phyloP scores from a whole-genome alignment of 208 protist species.

The Trypanosoma congolense region DNA sequence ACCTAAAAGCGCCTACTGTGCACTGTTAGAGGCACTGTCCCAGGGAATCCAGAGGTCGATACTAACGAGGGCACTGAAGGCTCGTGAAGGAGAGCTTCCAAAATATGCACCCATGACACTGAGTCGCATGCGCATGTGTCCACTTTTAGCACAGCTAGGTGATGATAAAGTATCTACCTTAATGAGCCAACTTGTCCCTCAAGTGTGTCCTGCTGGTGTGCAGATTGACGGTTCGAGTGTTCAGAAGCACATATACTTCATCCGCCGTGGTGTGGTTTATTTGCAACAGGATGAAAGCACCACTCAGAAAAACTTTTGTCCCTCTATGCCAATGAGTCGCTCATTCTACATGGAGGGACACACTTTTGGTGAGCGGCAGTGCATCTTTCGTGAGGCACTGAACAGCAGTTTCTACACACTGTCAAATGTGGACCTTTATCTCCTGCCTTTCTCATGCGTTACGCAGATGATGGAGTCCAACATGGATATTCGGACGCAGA shows the following conservation, averaged over 20 bases:
- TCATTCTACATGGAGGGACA: constrained; percentile 68
- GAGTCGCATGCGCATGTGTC: constrained; percentile 58
- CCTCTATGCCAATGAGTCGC: constrained; percentile 42
- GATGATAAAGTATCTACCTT: constrained; percentile 49
- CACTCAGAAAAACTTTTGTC: constrained; percentile 7
- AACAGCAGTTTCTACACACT: constrained; percentile 53
- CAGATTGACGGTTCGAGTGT: constrained; percentile 42
- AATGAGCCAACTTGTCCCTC: constrained; percentile 49
- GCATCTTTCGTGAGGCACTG: constrained; percentile 64
- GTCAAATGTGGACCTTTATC: constrained; percentile 71
- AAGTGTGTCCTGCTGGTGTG: constrained; percentile 63
- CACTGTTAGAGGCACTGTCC: constrained; percentile 30
- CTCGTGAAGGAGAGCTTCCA: constrained; percentile 54
- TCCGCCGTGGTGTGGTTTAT: constrained; percentile 65
- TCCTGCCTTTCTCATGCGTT: constrained; percentile 67
- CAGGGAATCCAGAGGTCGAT: constrained; percentile 34
- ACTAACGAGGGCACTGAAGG: constrained; percentile 36
- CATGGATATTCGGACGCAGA: constrained; percentile 38
- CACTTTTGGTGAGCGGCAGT: constrained; percentile 72
- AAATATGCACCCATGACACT: constrained; percentile 55
- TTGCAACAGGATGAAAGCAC: constrained; percentile 38
- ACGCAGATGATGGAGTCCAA: constrained; percentile 80
- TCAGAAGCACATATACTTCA: constrained; percentile 67
- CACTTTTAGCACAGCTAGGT: constrained; percentile 42
- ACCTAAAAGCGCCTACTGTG: constrained; percentile 38